Percentiles rank a stretch among this genome's conserved stretches.
Evolutionary conservation across 805 yeast species (phyloP).

Genomic region (Saccharomyces eubayanus): DNA sequence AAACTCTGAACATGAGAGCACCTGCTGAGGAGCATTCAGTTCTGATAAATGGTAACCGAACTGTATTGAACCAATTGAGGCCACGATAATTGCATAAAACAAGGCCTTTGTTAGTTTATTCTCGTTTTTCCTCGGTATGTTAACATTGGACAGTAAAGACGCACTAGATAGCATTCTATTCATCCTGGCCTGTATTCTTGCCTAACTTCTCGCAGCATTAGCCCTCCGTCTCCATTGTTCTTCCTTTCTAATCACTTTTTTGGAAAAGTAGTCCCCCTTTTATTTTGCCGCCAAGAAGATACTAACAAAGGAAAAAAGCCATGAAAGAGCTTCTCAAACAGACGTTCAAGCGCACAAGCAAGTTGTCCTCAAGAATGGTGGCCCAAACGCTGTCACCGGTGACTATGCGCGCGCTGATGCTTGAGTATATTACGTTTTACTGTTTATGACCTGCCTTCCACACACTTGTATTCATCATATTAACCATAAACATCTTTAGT

Average conservation of each 20-base stretch:
- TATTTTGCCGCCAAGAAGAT: background rate
- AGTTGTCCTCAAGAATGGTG: background rate
- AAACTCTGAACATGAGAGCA: constrained; percentile 44
- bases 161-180: background rate
- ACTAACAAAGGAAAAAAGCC: background rate
- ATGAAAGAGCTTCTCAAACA: background rate
- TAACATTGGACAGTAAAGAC: background rate
- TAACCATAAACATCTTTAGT: no score
- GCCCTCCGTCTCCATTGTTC: background rate
- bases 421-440: no score
- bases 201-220: background rate
- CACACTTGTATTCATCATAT: no score
- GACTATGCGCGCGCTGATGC: no score
- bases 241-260: background rate
- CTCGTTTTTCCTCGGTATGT: background rate
- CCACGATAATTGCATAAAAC: background rate
- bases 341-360: background rate
- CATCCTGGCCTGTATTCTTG: background rate
- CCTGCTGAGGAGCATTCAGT: constrained; percentile 69
- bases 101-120: background rate
- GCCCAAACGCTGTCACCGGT: no score
- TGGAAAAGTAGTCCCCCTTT: background rate
- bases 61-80: constrained; percentile 45
- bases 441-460: no score
- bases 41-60: constrained; percentile 87